A percentile compares a stretch with the other conserved stretches of the same genome.
Evolutionary conservation across 345 rosid genomes (phyloP).

Genomic region (Hibiscus mutabilis): DNA sequence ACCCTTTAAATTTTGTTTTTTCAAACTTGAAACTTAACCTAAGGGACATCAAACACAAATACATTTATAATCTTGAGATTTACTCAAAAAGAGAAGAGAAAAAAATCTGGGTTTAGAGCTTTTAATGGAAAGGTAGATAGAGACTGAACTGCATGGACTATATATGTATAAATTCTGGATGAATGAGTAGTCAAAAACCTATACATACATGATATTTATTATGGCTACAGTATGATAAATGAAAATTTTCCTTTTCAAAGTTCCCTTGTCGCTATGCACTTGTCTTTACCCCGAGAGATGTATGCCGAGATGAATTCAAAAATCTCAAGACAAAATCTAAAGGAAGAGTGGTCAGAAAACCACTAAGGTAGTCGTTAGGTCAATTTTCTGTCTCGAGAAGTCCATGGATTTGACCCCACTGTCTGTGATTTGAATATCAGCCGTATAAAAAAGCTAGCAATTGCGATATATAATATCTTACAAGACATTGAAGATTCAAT

Average conservation of each 20-base stretch:
- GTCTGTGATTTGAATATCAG: neutral
- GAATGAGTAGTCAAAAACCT: neutral
- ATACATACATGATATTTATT: neutral
- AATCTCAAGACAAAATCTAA: conserved; percentile 12
- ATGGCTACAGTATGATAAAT: neutral
- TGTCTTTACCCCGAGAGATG: conserved; percentile 4
- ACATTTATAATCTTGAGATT: no score
- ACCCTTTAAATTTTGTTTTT: no score
- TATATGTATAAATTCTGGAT: neutral
- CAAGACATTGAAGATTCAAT: neutral
- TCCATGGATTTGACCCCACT: conserved; percentile 11
- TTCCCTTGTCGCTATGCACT: conserved; percentile 8
- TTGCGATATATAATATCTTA: neutral
- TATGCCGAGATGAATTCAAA: conserved; percentile 3
- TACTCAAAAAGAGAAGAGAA: no score
- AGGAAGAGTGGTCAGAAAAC: neutral
- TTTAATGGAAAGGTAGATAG: no score
- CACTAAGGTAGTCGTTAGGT: conserved; percentile 3
- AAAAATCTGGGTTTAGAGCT: no score
- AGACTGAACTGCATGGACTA: neutral
- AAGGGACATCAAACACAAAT: no score
- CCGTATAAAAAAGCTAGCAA: neutral
- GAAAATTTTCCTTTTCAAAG: neutral
- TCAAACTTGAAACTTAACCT: no score
- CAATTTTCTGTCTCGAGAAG: conserved; percentile 6